These are phyloP conservation scores for Berberis thunbergii DNA, from an alignment of 164 flowering plant species.

Conservation along the genomic window DNA sequence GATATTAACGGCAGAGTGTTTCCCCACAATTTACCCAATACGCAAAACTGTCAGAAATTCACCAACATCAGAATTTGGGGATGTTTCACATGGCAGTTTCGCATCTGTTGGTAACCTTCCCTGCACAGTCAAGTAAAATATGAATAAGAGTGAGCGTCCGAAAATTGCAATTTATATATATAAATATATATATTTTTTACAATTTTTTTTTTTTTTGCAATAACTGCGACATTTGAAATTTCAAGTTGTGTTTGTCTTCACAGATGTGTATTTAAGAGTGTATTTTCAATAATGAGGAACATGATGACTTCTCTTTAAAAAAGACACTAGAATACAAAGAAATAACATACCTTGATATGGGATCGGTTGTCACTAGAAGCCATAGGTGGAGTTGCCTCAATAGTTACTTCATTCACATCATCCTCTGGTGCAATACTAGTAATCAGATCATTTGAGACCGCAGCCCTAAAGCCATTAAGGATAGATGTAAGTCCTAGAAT, in stretches of 20 bases:
- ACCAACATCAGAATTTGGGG: constrained; percentile 11
- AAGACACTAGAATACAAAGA: neutral
- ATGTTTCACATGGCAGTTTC: constrained; percentile 16
- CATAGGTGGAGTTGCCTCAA: constrained; percentile 28
- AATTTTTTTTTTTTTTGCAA: neutral
- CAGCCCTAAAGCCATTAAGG: constrained; percentile 41
- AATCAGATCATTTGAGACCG: constrained; percentile 28
- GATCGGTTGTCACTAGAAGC: constrained; percentile 34
- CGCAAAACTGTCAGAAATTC: constrained; percentile 46
- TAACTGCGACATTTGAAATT: neutral
- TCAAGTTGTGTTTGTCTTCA: neutral
- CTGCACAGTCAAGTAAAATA: constrained; percentile 31
- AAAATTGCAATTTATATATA: neutral
- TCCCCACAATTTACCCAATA: constrained; percentile 57
- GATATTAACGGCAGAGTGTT: constrained; percentile 28
- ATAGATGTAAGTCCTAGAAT: neutral
- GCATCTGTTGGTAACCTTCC: constrained; percentile 27
- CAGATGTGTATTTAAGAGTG: constrained; percentile 2
- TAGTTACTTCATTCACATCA: constrained; percentile 26
- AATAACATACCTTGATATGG: constrained; percentile 19
- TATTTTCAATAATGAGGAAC: neutral
- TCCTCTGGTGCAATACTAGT: constrained; percentile 38
- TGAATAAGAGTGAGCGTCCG: constrained; percentile 9
- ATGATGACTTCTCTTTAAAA: neutral
- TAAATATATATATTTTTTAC: neutral